Evolutionary conservation across 2,329 filamentous ascomycete genomes (phyloP), one percentile per base, ranked within the genome.

Genomic region (Pseudogymnoascus sp.): DNA sequence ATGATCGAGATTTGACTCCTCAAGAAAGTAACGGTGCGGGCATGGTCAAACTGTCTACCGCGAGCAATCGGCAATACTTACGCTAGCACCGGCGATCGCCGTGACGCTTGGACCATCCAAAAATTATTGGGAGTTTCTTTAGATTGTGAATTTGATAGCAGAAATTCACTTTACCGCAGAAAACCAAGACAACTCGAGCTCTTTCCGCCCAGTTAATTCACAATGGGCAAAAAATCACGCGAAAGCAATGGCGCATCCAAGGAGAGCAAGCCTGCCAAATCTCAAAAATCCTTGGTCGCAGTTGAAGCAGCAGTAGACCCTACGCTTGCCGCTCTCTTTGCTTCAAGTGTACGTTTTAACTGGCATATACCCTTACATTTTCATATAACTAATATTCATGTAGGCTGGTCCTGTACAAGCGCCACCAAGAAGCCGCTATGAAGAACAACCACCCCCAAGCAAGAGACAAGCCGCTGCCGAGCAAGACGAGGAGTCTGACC

Each of bases 251-350:
- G 63, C 30, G 61, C 35, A 28, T 55, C 55, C 37, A 63, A 67
- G 59, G 65, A 60, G 57, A 62, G 62, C 34, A 61, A 64, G 35
- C 60, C 64, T 55, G 57, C 45, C 39, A 60, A 63, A 61, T 63
- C 60, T 30, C 67, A 66, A 61, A 68, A 71, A 61, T 64, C 72
- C 35, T 69, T 75, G 59, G n/a, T 66, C 9, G 62, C 62, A 9
- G 61, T 67, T 23, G 65, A 67, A 48, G 81, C 81, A 71, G 77
- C 79, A 62, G 77, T 90, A 62, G 87, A 91, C 76, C 85, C 87
- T 71, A 75, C 79, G 60, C 76, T 91, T 65, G 79, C 85, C 68
- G 84, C 85, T 63, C 78, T 91, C 37, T 91, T 91, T 74, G 80
- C 85, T 61, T 77, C 79, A 61, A 90, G 88, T 77, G 87, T 90